Evolutionary conservation across 805 yeast species (phyloP).

Genomic region (Pichia insulana): DNA sequence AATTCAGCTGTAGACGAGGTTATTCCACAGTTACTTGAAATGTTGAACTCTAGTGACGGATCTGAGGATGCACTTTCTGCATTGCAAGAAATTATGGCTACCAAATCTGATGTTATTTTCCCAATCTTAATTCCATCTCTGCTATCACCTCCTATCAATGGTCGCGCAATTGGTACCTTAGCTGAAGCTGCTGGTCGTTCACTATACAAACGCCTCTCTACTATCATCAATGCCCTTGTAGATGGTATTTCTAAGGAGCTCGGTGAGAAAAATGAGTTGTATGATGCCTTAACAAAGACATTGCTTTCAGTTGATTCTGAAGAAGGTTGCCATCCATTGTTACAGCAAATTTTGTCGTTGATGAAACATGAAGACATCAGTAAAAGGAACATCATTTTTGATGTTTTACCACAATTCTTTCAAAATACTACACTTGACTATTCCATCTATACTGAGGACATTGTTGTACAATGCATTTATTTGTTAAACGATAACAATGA

Average conservation of each 20-base stretch:
- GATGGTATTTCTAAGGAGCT: slow-evolving; percentile 39
- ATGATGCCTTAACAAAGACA: slow-evolving; percentile 56
- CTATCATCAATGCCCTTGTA: slow-evolving; percentile 67
- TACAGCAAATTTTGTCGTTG: slow-evolving; percentile 70
- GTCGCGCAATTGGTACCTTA: slow-evolving; percentile 77
- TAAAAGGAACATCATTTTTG: slow-evolving; percentile 55
- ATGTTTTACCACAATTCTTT: slow-evolving; percentile 67
- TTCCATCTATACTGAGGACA: slow-evolving; percentile 62
- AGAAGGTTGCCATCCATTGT: slow-evolving; percentile 74
- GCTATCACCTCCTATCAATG: slow-evolving; percentile 76
- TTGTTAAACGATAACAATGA: slow-evolving; percentile 64
- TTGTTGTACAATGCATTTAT: slow-evolving; percentile 60
- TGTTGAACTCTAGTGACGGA: slow-evolving; percentile 41
- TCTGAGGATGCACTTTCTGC: slow-evolving; percentile 80
- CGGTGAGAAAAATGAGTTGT: slow-evolving; percentile 33
- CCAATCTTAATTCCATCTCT: slow-evolving; percentile 86
- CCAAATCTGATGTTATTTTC: slow-evolving; percentile 85
- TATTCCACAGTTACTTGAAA: slow-evolving; percentile 69
- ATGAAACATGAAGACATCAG: slow-evolving; percentile 67
- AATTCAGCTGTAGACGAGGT: slow-evolving; percentile 81
- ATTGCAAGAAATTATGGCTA: slow-evolving; percentile 83
- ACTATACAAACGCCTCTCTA: slow-evolving; percentile 59
- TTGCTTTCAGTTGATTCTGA: slow-evolving; percentile 64
- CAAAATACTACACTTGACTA: slow-evolving; percentile 57
- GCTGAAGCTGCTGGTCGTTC: slow-evolving; percentile 88